Conservation (phyloP, 129 eudicot genomes). For the Artemisia argyi region DNA sequence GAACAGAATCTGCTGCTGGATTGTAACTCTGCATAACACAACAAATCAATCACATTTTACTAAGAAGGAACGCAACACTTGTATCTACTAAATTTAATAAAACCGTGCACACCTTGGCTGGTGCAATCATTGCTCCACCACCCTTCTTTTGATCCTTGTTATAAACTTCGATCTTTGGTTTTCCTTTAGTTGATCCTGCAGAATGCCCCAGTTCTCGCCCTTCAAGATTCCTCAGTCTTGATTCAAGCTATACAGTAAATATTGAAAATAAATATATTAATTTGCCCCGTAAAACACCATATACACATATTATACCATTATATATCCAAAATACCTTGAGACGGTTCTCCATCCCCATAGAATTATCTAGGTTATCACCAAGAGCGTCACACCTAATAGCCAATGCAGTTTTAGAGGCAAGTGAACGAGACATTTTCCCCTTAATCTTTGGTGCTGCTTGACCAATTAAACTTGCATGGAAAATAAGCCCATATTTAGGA, state of each 20-base stretch:
- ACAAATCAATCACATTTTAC: background rate
- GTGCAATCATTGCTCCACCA: conserved; percentile 70
- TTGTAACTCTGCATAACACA: conserved; percentile 57
- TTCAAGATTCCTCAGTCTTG: conserved; percentile 78
- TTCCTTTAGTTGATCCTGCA: conserved; percentile 88
- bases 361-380: background rate
- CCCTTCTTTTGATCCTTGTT: conserved; percentile 85
- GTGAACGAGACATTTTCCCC: background rate
- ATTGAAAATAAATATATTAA: background rate
- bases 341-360: conserved; percentile 41
- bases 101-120: conserved; percentile 63
- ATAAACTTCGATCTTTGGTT: conserved; percentile 80
- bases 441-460: background rate
- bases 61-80: background rate
- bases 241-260: conserved; percentile 57
- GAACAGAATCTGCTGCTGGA: conserved; percentile 75
- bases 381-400: background rate
- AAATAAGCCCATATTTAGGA: conserved; percentile 2
- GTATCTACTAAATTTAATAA: too few species aligned
- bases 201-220: conserved; percentile 73
- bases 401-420: background rate
- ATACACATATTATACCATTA: background rate
- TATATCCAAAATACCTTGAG: conserved; percentile 16
- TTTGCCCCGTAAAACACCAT: too few species aligned
- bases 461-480: background rate